Base-by-base conservation (phyloP, 176 grass and related monocot genomes). In the Aegilops speltoides region DNA sequence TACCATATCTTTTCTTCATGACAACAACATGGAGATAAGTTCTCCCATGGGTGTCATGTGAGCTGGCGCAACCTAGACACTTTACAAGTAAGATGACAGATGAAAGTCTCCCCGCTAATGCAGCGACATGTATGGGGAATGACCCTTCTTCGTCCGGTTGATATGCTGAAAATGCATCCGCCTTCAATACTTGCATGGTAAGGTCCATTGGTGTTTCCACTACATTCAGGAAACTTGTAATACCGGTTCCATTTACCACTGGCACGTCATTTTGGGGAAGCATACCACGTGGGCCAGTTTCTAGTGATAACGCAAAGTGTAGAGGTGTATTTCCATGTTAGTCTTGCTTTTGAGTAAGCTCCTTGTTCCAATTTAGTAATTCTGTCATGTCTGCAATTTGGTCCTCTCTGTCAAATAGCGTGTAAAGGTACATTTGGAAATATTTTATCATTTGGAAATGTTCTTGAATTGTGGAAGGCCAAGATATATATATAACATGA, bases 91-190 rank as follows among this genome's bases (percentile, higher is more conserved):
- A n/a, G 16, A 59, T 6, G 74, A 88, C 61, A 11, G 73, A 33
- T 59, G 22, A 22, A 62, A 78, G 61, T 7, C 40, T 43, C 17
- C 82, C 82, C n/a, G 61, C 45, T 4, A 8, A 69, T 2, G 90
- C 86, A 56, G 90, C 90, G 11, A 91, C 50, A 33, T 90, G 84
- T 52, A 90, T 69, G 4, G 84, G 88, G 52, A 83, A 87, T 2
- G 48, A 87, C 28, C 79, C 84, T 36, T 67, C 26, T 14, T 31
- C 62, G 10, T 90, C 79, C 1, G 64, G 17, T 34, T 78, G 84
- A 59, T 52, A 79, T 72, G 89, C 67, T 3, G 59, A 54, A 64
- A 56, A 63, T 50, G n/a, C 4, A 83, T 90, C 73, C 8, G 23
- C 64, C 26, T 90, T 54, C 48, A 90, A 19, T 79, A 90, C 9